These are phyloP conservation scores for Neurospora terricola DNA, from an alignment of 495 filamentous ascomycete species.

Conservation along the genomic window DNA sequence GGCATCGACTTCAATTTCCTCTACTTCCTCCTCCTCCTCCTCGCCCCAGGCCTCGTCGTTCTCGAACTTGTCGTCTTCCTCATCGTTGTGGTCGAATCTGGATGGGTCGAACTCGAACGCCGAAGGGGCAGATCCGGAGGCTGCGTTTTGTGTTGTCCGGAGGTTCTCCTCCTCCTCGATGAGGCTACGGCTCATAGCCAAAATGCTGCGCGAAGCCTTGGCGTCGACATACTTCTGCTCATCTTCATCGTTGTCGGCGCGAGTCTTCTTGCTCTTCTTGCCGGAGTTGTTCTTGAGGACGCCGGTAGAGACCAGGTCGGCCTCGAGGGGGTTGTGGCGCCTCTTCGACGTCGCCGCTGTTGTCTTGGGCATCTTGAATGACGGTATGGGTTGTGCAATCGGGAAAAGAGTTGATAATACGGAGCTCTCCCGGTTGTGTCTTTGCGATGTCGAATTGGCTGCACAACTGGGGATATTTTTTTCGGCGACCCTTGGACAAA, in stretches of 20 bases:
- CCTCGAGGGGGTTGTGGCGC: conserved; percentile 63
- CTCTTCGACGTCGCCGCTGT: conserved; percentile 31
- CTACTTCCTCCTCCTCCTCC: conserved; percentile 66
- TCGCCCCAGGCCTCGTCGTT: conserved; percentile 53
- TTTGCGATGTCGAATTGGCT: not conserved
- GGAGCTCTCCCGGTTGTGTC: not conserved
- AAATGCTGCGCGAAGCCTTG: conserved; percentile 75
- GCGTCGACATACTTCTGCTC: conserved; percentile 70
- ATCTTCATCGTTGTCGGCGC: conserved; percentile 48
- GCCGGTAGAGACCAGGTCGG: conserved; percentile 59
- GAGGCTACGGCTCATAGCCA: conserved; percentile 75
- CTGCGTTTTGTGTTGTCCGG: conserved; percentile 11
- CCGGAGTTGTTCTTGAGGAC: conserved; percentile 44
- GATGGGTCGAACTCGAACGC: conserved; percentile 37
- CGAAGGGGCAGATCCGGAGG: conserved; percentile 12
- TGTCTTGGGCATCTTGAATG: conserved; percentile 40
- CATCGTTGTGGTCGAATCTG: conserved; percentile 21
- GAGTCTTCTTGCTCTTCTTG: conserved; percentile 46
- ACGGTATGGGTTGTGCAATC: not conserved
- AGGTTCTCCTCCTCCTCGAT: conserved; percentile 54
- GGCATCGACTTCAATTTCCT: conserved; percentile 81
- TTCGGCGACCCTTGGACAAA: conserved; percentile 14
- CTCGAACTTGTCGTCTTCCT: conserved; percentile 32
- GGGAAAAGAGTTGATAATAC: not conserved
- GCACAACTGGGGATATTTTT: conserved; percentile 12